phyloP scores from a whole-genome alignment of 805 yeast genomes.

The Blastobotrys robertii region DNA sequence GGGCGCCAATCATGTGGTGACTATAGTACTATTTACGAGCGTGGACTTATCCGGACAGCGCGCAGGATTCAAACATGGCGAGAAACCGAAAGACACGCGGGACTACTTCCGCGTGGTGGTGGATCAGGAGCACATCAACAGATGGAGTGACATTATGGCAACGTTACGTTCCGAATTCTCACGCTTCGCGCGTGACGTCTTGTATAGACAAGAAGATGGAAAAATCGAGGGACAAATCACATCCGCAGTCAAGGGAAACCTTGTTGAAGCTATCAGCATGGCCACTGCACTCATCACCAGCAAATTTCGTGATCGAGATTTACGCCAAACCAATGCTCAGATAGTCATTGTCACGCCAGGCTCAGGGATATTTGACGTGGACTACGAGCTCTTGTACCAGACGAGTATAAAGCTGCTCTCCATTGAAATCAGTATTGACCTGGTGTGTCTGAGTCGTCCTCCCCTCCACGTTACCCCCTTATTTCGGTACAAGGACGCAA shows the following conservation, averaged over 20 bases:
- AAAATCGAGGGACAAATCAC: conserved; percentile 53
- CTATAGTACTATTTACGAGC: conserved; percentile 80
- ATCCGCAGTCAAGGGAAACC: conserved; percentile 84
- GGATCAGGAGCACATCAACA: conserved; percentile 79
- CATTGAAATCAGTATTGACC: conserved; percentile 79
- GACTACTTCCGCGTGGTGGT: conserved; percentile 92
- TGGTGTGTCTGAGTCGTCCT: conserved; percentile 79
- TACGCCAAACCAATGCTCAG: conserved; percentile 86
- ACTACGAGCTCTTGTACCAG: conserved; percentile 60
- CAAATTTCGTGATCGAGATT: conserved; percentile 73
- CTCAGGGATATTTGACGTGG: conserved; percentile 87
- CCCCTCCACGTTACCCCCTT: conserved; percentile 90
- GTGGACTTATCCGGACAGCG: conserved; percentile 39
- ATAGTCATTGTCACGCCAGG: conserved; percentile 85
- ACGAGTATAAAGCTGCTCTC: conserved; percentile 68
- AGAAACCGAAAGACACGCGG: conserved; percentile 51
- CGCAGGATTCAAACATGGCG: conserved; percentile 49
- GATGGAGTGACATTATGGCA: conserved; percentile 91
- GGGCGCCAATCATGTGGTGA: conserved; percentile 83
- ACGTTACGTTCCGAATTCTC: conserved; percentile 77
- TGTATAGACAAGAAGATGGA: conserved; percentile 36
- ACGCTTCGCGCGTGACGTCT: conserved; percentile 64
- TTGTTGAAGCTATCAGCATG: conserved; percentile 77
- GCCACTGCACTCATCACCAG: conserved; percentile 70
- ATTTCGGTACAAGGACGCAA: conserved; percentile 43